Conservation (phyloP, 23 red algal genomes). For the Gracilaria domingensis region DNA sequence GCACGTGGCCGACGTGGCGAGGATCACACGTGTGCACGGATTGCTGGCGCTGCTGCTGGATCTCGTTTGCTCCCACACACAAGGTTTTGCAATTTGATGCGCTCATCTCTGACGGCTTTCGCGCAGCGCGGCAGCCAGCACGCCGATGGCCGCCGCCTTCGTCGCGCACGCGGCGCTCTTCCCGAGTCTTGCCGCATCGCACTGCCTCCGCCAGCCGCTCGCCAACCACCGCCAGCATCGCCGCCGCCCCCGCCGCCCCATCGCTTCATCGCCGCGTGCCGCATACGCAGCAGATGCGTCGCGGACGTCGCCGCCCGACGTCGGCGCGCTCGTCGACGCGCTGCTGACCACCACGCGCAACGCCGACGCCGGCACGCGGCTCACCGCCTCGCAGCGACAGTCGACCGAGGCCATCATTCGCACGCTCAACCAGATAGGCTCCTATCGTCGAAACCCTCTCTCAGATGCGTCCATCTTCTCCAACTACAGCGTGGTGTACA, state of each 20-base stretch:
- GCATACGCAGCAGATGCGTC: neutral
- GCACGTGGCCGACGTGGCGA: too few species aligned
- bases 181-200: too few species aligned
- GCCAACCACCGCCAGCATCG: neutral
- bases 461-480: neutral
- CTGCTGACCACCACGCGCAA: neutral
- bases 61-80: too few species aligned
- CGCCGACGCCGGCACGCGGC: neutral
- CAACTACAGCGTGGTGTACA: constrained; percentile 57
- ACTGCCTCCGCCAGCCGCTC: too few species aligned
- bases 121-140: too few species aligned
- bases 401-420: neutral
- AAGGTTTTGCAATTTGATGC: too few species aligned
- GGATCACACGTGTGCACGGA: too few species aligned
- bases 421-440: neutral
- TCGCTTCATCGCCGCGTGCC: too few species aligned
- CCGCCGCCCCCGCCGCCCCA: too few species aligned
- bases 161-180: neutral
- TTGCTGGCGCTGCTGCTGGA: too few species aligned
- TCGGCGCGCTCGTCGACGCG: neutral
- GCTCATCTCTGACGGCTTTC: too few species aligned
- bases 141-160: too few species aligned
- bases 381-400: neutral
- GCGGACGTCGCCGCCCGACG: neutral
- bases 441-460: neutral